Base-by-base conservation (phyloP, 768 basidiomycete genomes). In the Dentipellis sp. region DNA sequence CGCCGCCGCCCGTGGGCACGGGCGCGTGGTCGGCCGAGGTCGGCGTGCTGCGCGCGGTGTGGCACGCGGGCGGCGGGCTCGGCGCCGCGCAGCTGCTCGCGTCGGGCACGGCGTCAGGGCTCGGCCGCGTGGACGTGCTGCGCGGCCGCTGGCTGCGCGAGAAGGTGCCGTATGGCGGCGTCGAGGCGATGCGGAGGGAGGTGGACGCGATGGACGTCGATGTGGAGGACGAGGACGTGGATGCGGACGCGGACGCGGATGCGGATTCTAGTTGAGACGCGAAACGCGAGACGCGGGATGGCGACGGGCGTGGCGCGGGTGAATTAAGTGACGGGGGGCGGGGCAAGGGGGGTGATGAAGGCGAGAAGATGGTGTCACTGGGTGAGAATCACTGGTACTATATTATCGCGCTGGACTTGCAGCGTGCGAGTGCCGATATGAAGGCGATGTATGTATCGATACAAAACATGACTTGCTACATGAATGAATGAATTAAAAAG, bases 41-140 rank as follows among this genome's bases (percentile, higher is more conserved):
- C 1, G 84, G 81, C 16, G 78, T 97, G 3, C 83, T 90, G 53
- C 81, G 86, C 2, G 87, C 88, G 0, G 74, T 72, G 1, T 98
- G 95, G 95, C 89, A 97, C 68, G 77, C 74, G 50, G 81, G 79
- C 2, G 83, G 83, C 48, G 92, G 92, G 1, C 74, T 91, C 1
- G 77, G 63, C 17, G 74, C 69, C 17, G 79, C 75, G 51, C 77
- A 71, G 17, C 62, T 92, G 60, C 69, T 94, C 17, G 93, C 88
- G 1, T 87, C 86, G 16, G 88, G 83, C 0, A 91, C 88, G 11
- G 91, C 83, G 5, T 85, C 86, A 9, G 97, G 94, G 1, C 70
- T 98, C 17, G 93, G 88, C 62, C 74, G 95, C 50, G 77, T 98
- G 10, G 94, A 99, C 62, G 81, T 83, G 64, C 65, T 94, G 14